A percentile compares a stretch with the other conserved stretches of the same genome.
Conservation (phyloP, 2,329 filamentous ascomycete species). For the Pyrenophora tritici-repentis region DNA sequence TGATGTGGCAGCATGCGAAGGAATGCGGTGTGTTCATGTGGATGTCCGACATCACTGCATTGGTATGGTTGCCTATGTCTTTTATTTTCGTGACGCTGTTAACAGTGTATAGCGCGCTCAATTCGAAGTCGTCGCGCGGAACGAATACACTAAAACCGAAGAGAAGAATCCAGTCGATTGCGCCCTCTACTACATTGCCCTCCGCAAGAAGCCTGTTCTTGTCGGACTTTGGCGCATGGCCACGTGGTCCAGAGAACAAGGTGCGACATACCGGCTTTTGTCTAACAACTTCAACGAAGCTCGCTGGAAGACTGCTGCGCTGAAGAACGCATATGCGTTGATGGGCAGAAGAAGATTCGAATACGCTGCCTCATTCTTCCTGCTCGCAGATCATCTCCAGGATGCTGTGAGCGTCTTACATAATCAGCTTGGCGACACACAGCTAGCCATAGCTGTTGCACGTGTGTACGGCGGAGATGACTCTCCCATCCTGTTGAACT, state of each 20-base stretch:
- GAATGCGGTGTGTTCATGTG: conserved; percentile 95
- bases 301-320: conserved; percentile 83
- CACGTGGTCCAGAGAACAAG: conserved; percentile 83
- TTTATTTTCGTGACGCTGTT: not conserved
- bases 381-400: conserved; percentile 81
- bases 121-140: conserved; percentile 88
- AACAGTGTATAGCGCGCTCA: conserved; percentile 63
- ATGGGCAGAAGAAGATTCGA: conserved; percentile 90
- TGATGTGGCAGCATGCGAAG: conserved; percentile 83
- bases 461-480: conserved; percentile 87
- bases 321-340: conserved; percentile 96
- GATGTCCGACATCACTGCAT: conserved; percentile 75
- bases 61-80: conserved; percentile 61
- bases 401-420: conserved; percentile 87
- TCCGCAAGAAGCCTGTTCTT: conserved; percentile 87
- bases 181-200: conserved; percentile 85
- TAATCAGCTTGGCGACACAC: conserved; percentile 84
- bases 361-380: conserved; percentile 94
- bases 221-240: conserved; percentile 96
- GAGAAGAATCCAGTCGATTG: conserved; percentile 90
- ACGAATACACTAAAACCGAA: conserved; percentile 88
- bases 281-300: conserved; percentile 89
- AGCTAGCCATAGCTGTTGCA: conserved; percentile 85
- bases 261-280: conserved; percentile 75
- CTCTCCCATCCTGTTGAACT: conserved; percentile 70